These are phyloP conservation scores for Helotiales sp. DNA, from an alignment of 2,329 filamentous ascomycete species.

Conservation along the genomic window DNA sequence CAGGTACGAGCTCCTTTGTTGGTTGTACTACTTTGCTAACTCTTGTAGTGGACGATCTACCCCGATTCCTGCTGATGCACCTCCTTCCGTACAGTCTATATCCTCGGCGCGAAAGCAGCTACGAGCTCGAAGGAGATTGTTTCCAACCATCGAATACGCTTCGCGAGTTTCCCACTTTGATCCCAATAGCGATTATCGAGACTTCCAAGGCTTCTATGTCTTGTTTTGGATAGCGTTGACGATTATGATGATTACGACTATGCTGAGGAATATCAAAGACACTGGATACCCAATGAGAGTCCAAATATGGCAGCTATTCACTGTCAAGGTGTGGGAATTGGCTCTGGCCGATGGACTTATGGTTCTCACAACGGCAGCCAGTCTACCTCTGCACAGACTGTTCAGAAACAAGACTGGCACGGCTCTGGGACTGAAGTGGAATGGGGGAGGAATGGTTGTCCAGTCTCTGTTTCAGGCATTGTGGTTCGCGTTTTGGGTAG, in stretches of 20 bases:
- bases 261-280: constrained; percentile 89
- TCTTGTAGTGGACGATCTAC: constrained; percentile 72
- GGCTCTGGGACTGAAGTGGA: constrained; percentile 66
- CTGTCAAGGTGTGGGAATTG: constrained; percentile 84
- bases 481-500: constrained; percentile 84
- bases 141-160: constrained; percentile 90
- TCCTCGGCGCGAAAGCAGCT: constrained; percentile 82
- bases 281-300: constrained; percentile 84
- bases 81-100: constrained; percentile 85
- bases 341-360: constrained; percentile 82
- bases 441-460: constrained; percentile 71
- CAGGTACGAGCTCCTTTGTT: constrained; percentile 22
- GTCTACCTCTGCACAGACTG: constrained; percentile 70
- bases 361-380: constrained; percentile 72
- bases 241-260: constrained; percentile 96
- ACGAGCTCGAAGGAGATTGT: constrained; percentile 78
- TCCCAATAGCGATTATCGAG: constrained; percentile 83
- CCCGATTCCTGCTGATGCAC: constrained; percentile 83
- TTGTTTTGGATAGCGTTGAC: constrained; percentile 96
- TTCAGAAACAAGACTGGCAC: constrained; percentile 55
- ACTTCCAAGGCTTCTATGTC: constrained; percentile 97
- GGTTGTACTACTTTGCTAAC: constrained; percentile 9
- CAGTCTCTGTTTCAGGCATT: constrained; percentile 78
- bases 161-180: constrained; percentile 95
- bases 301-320: constrained; percentile 85